Conservation (phyloP, 2,329 filamentous ascomycete species). For the Microcyclospora tardicrescens region DNA sequence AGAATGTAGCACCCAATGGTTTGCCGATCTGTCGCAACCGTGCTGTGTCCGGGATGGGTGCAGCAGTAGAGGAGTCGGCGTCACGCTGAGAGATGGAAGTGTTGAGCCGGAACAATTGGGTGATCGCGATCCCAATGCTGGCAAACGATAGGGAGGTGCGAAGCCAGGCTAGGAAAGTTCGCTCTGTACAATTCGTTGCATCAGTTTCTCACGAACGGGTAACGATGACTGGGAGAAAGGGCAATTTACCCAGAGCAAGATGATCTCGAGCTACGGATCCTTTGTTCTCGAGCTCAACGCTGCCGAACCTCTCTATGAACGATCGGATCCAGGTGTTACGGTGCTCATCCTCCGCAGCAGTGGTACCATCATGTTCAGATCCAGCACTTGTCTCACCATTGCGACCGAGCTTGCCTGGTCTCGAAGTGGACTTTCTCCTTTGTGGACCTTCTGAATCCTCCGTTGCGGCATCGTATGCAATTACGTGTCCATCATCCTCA, state of each 20-base stretch:
- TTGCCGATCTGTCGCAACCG: constrained; percentile 53
- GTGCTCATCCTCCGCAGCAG: constrained; percentile 11
- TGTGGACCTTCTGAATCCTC: constrained; percentile 5
- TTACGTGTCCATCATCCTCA: background rate
- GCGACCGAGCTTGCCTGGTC: constrained; percentile 4
- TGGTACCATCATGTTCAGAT: constrained; percentile 1
- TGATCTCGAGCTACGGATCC: constrained; percentile 74
- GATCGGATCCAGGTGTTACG: constrained; percentile 39
- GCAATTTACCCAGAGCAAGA: constrained; percentile 54
- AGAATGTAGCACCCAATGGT: constrained; percentile 62
- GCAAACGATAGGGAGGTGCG: constrained; percentile 71
- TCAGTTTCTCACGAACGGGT: background rate
- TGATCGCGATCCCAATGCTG: constrained; percentile 70
- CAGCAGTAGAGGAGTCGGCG: constrained; percentile 1
- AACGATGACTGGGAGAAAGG: background rate
- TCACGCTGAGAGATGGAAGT: constrained; percentile 38
- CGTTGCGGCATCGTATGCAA: constrained; percentile 10
- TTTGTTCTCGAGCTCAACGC: constrained; percentile 71
- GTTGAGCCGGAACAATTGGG: constrained; percentile 74
- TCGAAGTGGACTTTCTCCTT: constrained; percentile 9
- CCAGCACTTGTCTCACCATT: constrained; percentile 1
- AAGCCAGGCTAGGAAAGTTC: constrained; percentile 76
- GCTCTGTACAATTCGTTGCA: constrained; percentile 39
- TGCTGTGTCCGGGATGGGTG: constrained; percentile 6
- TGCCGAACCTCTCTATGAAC: constrained; percentile 47